Conservation (phyloP, 2,329 filamentous ascomycete species). For the Phyllosticta citriasiana region DNA sequence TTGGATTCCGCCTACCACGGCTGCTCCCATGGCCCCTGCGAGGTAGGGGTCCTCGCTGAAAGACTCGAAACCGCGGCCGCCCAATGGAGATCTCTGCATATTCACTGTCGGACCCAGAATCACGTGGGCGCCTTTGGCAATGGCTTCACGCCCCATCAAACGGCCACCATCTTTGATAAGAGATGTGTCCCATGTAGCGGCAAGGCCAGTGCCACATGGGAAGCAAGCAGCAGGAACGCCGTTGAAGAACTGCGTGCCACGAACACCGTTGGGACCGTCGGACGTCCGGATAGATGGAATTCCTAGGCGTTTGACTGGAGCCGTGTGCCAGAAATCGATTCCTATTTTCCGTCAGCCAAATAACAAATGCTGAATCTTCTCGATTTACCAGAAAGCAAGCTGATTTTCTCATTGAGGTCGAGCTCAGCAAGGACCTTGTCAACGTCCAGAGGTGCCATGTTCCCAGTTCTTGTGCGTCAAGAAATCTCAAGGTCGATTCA, state of each 20-base stretch:
- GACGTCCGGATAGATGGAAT: conserved; percentile 54
- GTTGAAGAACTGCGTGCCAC: conserved; percentile 54
- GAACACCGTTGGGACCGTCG: conserved; percentile 60
- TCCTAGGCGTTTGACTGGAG: conserved; percentile 46
- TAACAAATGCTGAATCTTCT: neutral
- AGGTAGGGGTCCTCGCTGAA: conserved; percentile 61
- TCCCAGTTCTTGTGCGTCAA: neutral
- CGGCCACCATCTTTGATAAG: conserved; percentile 57
- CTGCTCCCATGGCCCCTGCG: conserved; percentile 56
- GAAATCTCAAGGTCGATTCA: neutral
- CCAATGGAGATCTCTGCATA: conserved; percentile 69
- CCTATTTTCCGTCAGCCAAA: conserved; percentile 21
- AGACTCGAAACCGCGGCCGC: conserved; percentile 70
- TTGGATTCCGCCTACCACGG: conserved; percentile 52
- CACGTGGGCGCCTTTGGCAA: conserved; percentile 62
- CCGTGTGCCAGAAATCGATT: conserved; percentile 60
- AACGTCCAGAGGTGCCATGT: conserved; percentile 5
- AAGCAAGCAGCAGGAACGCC: conserved; percentile 59
- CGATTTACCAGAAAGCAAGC: conserved; percentile 10
- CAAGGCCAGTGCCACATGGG: conserved; percentile 62
- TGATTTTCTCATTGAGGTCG: conserved; percentile 10
- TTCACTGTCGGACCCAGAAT: conserved; percentile 69
- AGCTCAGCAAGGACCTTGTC: conserved; percentile 8
- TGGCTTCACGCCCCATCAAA: conserved; percentile 59
- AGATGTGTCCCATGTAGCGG: conserved; percentile 63